These are phyloP conservation scores for Moesziomyces sp. DNA, from an alignment of 1,284 basidiomycete genomes.

Conservation along the genomic window DNA sequence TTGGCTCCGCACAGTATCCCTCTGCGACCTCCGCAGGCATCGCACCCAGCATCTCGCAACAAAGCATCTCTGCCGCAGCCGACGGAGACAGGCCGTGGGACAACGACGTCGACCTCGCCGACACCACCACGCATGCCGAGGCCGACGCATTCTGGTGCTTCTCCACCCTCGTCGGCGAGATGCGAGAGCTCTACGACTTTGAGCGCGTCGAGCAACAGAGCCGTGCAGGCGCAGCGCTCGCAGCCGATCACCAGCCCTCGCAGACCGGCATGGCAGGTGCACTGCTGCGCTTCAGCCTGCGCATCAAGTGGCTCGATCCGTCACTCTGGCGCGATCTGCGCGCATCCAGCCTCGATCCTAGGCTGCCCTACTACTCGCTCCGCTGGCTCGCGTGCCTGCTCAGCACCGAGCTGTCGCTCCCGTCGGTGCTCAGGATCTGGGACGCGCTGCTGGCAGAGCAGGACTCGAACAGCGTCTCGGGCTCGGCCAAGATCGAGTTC, in stretches of 20 bases:
- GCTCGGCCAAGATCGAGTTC: slow-evolving; percentile 60
- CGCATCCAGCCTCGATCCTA: slow-evolving; percentile 53
- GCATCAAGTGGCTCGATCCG: slow-evolving; percentile 55
- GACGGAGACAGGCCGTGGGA: slow-evolving; percentile 12
- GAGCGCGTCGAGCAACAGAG: slow-evolving; percentile 52
- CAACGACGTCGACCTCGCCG: slow-evolving; percentile 25
- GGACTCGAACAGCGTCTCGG: slow-evolving; percentile 13
- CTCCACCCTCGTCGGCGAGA: slow-evolving; percentile 58
- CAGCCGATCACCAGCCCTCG: slow-evolving; percentile 11
- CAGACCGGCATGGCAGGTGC: slow-evolving; percentile 55
- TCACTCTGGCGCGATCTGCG: slow-evolving; percentile 52
- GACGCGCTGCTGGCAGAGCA: slow-evolving; percentile 62
- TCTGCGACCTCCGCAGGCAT: slow-evolving; percentile 2
- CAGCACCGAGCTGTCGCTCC: slow-evolving; percentile 60
- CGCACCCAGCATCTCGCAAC: slow-evolving; percentile 21
- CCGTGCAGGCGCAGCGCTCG: slow-evolving; percentile 10
- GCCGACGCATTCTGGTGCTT: slow-evolving; percentile 68
- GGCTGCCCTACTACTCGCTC: slow-evolving; percentile 63
- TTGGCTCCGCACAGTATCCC: slow-evolving; percentile 40
- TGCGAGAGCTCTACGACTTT: slow-evolving; percentile 66
- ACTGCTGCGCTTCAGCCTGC: slow-evolving; percentile 52
- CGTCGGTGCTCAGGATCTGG: slow-evolving; percentile 61
- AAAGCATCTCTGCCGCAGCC: slow-evolving; percentile 2
- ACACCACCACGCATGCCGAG: slow-evolving; percentile 47
- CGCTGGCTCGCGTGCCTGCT: slow-evolving; percentile 64